Conservation (phyloP, 148 eudicot species). For the Diospyros lotus region DNA sequence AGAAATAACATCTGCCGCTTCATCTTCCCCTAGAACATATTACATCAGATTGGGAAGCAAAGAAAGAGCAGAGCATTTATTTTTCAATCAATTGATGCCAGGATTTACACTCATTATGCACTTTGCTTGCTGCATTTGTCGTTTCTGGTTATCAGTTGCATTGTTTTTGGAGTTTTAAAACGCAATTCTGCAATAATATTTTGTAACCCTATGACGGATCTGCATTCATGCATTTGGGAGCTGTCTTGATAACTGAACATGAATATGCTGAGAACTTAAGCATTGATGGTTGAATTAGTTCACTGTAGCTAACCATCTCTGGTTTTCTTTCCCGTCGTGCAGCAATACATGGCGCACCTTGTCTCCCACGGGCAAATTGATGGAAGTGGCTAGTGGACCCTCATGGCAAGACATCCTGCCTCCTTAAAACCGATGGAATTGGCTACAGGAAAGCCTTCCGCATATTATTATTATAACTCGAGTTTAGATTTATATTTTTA, state of each 20-base stretch:
- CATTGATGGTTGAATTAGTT: not conserved
- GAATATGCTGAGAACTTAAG: not conserved
- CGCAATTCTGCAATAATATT: not conserved
- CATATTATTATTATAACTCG: too few relatives aligned
- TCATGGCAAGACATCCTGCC: too few relatives aligned
- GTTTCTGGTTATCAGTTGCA: not conserved
- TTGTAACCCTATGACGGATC: not conserved
- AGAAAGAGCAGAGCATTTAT: not conserved
- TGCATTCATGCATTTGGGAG: not conserved
- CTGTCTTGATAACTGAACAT: not conserved
- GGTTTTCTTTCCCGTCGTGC: slow-evolving; percentile 14
- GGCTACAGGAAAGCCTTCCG: too few relatives aligned
- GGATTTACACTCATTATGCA: not conserved
- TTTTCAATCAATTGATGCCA: not conserved
- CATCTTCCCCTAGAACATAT: slow-evolving; percentile 3
- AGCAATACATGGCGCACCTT: slow-evolving; percentile 94
- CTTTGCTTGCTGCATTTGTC: not conserved
- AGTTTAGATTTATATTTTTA: too few relatives aligned
- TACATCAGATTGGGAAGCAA: not conserved
- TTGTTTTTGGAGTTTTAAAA: not conserved
- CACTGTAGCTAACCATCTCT: not conserved
- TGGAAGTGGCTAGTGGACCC: slow-evolving; percentile 63
- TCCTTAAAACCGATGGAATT: too few relatives aligned
- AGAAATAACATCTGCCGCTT: not conserved
- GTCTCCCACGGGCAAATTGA: slow-evolving; percentile 72